Percentiles rank a stretch among this genome's conserved stretches.
Conservation (phyloP, 2,329 filamentous ascomycete species). For the Neopestalotiopsis sp. region DNA sequence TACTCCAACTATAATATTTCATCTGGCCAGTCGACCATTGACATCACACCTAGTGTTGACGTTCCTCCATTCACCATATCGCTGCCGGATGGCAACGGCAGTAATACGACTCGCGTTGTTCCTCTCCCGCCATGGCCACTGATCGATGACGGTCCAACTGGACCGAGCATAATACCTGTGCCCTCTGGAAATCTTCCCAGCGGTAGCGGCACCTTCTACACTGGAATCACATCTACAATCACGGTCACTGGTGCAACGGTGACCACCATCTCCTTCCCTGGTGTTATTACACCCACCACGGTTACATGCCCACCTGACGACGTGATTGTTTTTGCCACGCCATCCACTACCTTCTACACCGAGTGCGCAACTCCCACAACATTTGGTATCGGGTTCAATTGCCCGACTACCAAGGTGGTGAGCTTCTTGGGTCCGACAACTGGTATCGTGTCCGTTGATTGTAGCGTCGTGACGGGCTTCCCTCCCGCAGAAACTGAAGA, state of each 20-base stretch:
- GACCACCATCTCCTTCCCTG: no score
- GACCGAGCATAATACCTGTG: conserved; percentile 16
- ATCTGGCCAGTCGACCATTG: no score
- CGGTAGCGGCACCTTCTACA: background rate
- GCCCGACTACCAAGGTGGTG: conserved; percentile 21
- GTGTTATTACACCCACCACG: background rate
- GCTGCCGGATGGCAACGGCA: conserved; percentile 25
- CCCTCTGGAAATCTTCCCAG: background rate
- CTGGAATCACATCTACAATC: background rate
- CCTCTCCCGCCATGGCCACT: conserved; percentile 29
- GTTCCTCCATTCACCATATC: conserved; percentile 22
- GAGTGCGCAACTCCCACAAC: no score
- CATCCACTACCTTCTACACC: no score
- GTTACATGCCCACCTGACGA: no score
- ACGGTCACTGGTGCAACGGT: no score
- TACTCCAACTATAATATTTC: no score
- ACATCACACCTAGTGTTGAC: conserved; percentile 21
- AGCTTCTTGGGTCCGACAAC: conserved; percentile 25
- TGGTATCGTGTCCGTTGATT: conserved; percentile 18
- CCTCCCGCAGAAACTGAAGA: conserved; percentile 14
- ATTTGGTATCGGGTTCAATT: background rate
- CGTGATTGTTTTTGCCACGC: no score
- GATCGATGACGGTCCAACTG: conserved; percentile 21
- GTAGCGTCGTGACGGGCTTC: conserved; percentile 14
- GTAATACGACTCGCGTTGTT: conserved; percentile 23